These are phyloP conservation scores for Globisporangium sylvaticum DNA, from an alignment of 352 stramenopile species.

Conservation along the genomic window DNA sequence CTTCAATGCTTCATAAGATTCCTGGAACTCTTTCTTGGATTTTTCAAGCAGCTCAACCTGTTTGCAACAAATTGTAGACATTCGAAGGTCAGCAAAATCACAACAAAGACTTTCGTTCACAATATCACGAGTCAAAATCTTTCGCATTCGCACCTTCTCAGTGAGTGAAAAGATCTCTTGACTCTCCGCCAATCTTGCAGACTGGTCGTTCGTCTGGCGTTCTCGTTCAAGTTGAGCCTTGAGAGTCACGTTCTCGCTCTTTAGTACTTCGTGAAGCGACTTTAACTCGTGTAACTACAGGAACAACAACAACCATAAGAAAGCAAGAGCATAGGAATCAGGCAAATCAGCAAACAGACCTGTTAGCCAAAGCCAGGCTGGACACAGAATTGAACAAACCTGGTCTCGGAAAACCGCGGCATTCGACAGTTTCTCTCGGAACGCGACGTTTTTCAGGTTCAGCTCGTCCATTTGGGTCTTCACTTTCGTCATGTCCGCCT, in stretches of 20 bases:
- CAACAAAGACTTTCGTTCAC: too few relatives aligned
- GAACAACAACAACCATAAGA: background rate
- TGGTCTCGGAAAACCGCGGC: conserved; percentile 64
- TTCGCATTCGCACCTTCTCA: conserved; percentile 40
- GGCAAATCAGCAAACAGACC: conserved; percentile 1
- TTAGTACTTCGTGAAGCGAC: conserved; percentile 38
- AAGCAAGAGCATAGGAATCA: background rate
- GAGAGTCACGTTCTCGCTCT: conserved; percentile 43
- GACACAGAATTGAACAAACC: conserved; percentile 24
- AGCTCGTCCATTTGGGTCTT: conserved; percentile 76
- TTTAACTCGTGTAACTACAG: conserved; percentile 61
- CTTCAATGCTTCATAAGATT: conserved; percentile 32
- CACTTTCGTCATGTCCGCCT: conserved; percentile 55
- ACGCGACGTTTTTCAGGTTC: conserved; percentile 68
- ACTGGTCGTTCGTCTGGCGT: conserved; percentile 27
- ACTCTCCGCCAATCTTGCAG: conserved; percentile 24
- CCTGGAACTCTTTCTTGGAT: conserved; percentile 33
- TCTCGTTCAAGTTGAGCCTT: conserved; percentile 46
- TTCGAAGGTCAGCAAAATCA: background rate
- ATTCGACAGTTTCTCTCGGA: conserved; percentile 67
- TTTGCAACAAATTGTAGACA: background rate
- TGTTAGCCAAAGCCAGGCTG: background rate
- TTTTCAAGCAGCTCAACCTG: conserved; percentile 35
- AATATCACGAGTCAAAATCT: too few relatives aligned
- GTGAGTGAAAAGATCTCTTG: conserved; percentile 31